phyloP scores from a whole-genome alignment of 108 stramenopile species.

The Aurantiochytrium sp. region DNA sequence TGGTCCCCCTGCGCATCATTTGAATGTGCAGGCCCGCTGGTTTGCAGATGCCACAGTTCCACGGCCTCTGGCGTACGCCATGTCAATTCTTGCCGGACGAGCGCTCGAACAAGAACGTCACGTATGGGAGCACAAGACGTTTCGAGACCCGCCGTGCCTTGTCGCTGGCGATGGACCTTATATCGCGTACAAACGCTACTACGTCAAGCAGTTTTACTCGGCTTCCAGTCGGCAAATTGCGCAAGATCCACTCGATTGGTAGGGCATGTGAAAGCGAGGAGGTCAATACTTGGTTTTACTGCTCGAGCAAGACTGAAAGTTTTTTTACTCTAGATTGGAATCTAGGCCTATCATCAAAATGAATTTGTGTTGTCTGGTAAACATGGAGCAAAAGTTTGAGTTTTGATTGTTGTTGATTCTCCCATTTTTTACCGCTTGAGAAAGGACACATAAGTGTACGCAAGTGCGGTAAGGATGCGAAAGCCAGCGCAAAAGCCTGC shows the following conservation, averaged over 20 bases:
- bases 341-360: no score
- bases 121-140: slow-evolving; percentile 9
- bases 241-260: neutral
- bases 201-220: neutral
- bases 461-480: neutral
- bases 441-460: neutral
- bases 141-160: neutral
- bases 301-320: neutral
- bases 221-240: neutral
- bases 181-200: neutral
- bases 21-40: neutral
- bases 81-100: neutral
- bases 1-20: neutral
- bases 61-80: neutral
- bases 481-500: neutral
- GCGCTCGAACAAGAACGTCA: neutral
- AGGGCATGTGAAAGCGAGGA: neutral
- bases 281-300: neutral
- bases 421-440: neutral
- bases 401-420: no score
- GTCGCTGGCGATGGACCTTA: neutral
- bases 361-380: no score
- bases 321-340: no score
- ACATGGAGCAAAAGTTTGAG: no score
- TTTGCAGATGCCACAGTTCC: neutral